phyloP scores from a whole-genome alignment of 306 rosid genomes.

The Medicago truncatula region DNA sequence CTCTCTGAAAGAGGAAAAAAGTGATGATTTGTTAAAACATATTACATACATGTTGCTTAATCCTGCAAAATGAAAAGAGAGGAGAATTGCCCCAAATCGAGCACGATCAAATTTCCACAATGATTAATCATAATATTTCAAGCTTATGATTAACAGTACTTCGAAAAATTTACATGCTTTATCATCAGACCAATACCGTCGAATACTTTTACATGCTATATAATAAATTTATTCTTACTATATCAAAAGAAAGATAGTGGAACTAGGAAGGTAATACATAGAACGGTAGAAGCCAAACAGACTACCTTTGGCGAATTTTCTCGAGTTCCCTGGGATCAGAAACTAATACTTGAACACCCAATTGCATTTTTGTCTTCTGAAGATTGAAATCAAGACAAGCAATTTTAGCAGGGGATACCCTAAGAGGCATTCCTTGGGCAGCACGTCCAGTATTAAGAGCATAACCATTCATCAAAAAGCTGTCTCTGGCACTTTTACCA shows the following conservation, averaged over 20 bases:
- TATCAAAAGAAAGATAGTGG: not conserved
- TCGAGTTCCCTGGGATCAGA: conserved; percentile 94
- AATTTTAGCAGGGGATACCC: conserved; percentile 91
- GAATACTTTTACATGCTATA: no score
- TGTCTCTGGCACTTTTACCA: conserved; percentile 92
- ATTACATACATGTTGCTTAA: not conserved
- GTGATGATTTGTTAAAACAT: conserved; percentile 3
- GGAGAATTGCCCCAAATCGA: conserved; percentile 17
- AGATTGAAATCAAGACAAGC: conserved; percentile 98
- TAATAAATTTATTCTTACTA: not conserved
- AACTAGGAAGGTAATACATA: conserved; percentile 2
- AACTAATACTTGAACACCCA: conserved; percentile 95
- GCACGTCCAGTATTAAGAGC: conserved; percentile 95
- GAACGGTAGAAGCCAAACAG: not conserved
- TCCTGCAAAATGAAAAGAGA: conserved; percentile 1
- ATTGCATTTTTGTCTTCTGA: conserved; percentile 99
- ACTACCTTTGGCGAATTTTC: conserved; percentile 92
- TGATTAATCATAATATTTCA: conserved; percentile 5
- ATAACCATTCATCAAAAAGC: conserved; percentile 92
- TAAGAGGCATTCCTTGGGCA: conserved; percentile 97
- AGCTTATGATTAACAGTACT: not conserved
- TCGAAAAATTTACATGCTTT: not conserved
- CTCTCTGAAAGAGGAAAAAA: conserved; percentile 59
- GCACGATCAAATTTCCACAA: not conserved
- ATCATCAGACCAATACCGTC: not conserved